phyloP scores from a whole-genome alignment of 2,329 filamentous ascomycete species.

The Neofusicoccum laricinum region DNA sequence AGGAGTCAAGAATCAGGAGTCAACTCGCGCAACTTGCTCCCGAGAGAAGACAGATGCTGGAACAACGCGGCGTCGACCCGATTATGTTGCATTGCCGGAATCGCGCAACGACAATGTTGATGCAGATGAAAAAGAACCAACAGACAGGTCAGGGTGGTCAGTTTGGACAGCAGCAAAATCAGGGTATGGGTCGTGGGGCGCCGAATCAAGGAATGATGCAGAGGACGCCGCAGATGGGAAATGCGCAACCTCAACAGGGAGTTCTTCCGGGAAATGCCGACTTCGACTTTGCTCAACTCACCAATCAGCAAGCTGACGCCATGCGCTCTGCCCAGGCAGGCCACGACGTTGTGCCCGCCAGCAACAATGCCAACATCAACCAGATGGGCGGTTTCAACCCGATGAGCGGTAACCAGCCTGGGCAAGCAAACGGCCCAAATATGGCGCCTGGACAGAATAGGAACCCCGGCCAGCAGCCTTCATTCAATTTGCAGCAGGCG shows the following conservation, averaged over 20 bases:
- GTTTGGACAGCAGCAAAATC: slow-evolving; percentile 25
- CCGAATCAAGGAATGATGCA: slow-evolving; percentile 16
- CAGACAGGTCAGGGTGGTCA: slow-evolving; percentile 18
- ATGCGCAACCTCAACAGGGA: slow-evolving; percentile 28
- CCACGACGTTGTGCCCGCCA: slow-evolving; percentile 63
- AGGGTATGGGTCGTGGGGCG: slow-evolving; percentile 24
- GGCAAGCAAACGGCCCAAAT: slow-evolving; percentile 1
- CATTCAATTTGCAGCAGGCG: slow-evolving; percentile 27
- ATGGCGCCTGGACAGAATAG: slow-evolving; percentile 7
- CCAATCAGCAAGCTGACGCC: slow-evolving; percentile 59
- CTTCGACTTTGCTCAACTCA: slow-evolving; percentile 54
- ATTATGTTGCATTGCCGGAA: slow-evolving; percentile 41
- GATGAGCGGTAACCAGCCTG: slow-evolving; percentile 21
- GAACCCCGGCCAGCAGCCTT: slow-evolving; percentile 8
- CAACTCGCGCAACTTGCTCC: slow-evolving; percentile 46
- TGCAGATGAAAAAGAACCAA: slow-evolving; percentile 24
- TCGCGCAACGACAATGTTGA: slow-evolving; percentile 28
- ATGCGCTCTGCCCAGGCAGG: slow-evolving; percentile 60
- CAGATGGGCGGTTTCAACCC: slow-evolving; percentile 22
- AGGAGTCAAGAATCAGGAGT: slow-evolving; percentile 42
- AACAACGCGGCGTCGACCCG: slow-evolving; percentile 47
- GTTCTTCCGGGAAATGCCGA: slow-evolving; percentile 33
- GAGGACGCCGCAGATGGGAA: slow-evolving; percentile 32
- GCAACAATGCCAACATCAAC: slow-evolving; percentile 50
- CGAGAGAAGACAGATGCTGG: slow-evolving; percentile 47